Conservation (phyloP, 768 basidiomycete genomes). For the Boletus reticulatus region DNA sequence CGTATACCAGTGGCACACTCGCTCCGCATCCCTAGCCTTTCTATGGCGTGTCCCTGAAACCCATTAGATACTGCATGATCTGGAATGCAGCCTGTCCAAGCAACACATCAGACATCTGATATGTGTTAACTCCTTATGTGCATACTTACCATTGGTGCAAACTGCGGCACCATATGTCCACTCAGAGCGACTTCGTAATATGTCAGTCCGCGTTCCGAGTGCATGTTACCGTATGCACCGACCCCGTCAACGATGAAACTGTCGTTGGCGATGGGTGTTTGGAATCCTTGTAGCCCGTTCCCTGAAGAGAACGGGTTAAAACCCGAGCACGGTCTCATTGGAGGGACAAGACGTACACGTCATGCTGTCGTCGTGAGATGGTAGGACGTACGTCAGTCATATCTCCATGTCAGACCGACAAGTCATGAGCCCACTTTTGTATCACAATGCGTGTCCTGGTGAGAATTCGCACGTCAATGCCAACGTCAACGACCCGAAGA, state of each 20-base stretch:
- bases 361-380: conserved; percentile 28
- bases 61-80: conserved; percentile 67
- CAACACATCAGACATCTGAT: not conserved
- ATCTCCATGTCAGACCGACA: too few relatives aligned
- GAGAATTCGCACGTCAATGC: too few relatives aligned
- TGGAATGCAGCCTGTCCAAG: conserved; percentile 58
- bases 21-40: too few relatives aligned
- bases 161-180: conserved; percentile 78
- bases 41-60: conserved; percentile 49
- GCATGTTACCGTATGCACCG: conserved; percentile 62
- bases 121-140: too few relatives aligned
- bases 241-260: conserved; percentile 71
- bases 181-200: conserved; percentile 65
- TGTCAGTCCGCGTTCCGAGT: conserved; percentile 65
- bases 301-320: conserved; percentile 22
- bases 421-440: conserved; percentile 49
- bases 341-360: conserved; percentile 32
- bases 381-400: too few relatives aligned
- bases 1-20: too few relatives aligned
- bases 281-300: conserved; percentile 72
- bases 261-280: conserved; percentile 60
- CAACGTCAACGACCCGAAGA: not conserved
- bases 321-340: too few relatives aligned
- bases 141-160: conserved; percentile 48
- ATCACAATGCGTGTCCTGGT: conserved; percentile 55